Evolutionary conservation across 176 grass and related monocot genomes (phyloP), one percentile per base, ranked within the genome.

Genomic region (Hsuehochloa calcarea): DNA sequence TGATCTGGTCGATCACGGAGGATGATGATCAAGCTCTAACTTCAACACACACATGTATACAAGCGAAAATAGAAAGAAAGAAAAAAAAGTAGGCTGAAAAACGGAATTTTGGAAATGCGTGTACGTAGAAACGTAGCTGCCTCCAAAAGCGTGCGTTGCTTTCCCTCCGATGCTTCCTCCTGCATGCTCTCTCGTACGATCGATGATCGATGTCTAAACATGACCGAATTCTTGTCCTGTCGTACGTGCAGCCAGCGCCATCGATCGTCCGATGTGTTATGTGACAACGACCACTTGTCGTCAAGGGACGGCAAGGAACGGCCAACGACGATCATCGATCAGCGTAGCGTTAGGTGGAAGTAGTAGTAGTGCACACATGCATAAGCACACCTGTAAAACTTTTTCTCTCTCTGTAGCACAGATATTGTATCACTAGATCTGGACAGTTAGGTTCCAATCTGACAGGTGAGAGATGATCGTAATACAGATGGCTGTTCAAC

Each of bases 71-170:
- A 8, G 9, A 47, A 6, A 34, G 15, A 56, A 22, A 5, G 5
- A 70, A 59, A 27, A 13, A 5, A 26, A 76, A 9, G 8, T 17
- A 27, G 17, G n/a, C 1, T 14, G 37, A 68, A 46, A 46, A 68
- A 70, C 73, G 37, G 26, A 60, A 59, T 8, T 44, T 44, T 69
- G 73, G 15, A 17, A 74, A 62, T 34, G 52, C 1, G 17, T 1
- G 8, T 2, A 45, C 72, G 70, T 80, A 65, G 58, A 66, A 52
- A 78, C 25, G 12, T 88, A 70, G 65, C 59, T 55, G 67, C 66
- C 31, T 72, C 69, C 45, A 65, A 77, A 88, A 72, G 52, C 11
- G 52, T 65, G 22, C 26, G 87, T 89, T 49, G 75, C 82, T 79
- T 79, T 88, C 81, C 55, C 13, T 56, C 20, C 13, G 80, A 65